Base-by-base conservation (phyloP, 2,329 filamentous ascomycete genomes). In the Fusarium euwallaceae region DNA sequence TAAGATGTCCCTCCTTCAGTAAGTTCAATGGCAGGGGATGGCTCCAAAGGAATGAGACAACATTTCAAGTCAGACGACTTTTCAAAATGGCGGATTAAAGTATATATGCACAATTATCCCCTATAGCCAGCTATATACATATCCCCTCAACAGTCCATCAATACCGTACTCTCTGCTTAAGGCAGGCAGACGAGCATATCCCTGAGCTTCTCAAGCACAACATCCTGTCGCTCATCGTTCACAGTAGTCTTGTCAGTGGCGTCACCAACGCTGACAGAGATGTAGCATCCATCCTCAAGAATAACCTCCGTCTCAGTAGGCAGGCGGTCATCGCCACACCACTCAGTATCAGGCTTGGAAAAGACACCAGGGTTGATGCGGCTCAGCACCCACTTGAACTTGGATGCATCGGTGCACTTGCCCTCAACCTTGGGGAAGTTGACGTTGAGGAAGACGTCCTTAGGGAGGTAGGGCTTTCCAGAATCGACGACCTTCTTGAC, bases 341-440 rank as follows among this genome's bases (percentile, higher is more conserved):
- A 89, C 14, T 86, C 78, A 0, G 91, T 87, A 77, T 94, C 92
- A 2, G 82, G 83, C 0, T 83, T 80, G 32, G 87, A 86, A 67
- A 91, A 82, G 11, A 90, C 80, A 3, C 90, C 84, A 37, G 85
- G 81, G 79, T 91, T 88, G 78, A 94, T 90, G 20, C 92, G 86
- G 56, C 86, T 91, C 36, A 94, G 82, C 6, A 94, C 88, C 81
- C 89, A 94, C 75, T 87, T 86, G 85, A 93, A 92, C 64, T 91
- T 83, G 34, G 83, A 82, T 0, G 87, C 80, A 24, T 84, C 82
- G 14, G 83, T 85, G 82, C 92, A 94, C 61, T 81, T 80, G 0
- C 80, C 84, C 7, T 83, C 81, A 2, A 89, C 87, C 67, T 85
- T 81, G 6, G 90, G 90, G 77, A 92, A 93, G 82, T 94, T 94